Percentiles rank a stretch among this genome's conserved stretches.
phyloP scores from a whole-genome alignment of 2,329 filamentous ascomycete genomes.

The Paecilomyces dactylethromorphus region DNA sequence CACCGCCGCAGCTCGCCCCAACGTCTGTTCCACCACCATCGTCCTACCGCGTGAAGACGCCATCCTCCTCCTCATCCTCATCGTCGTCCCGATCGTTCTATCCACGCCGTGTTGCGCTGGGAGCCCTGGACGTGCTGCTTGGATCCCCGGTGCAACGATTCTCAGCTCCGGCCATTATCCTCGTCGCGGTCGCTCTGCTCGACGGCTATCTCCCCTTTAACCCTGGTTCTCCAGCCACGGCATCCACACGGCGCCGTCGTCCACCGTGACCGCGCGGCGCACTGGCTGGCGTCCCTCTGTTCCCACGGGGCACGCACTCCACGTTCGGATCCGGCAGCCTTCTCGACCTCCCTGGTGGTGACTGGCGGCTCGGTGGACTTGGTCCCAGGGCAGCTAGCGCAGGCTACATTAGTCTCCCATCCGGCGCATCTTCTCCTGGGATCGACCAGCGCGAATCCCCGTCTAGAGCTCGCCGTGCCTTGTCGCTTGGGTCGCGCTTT shows the following conservation, averaged over 20 bases:
- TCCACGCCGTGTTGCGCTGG: no score
- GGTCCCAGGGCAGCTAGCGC: background rate
- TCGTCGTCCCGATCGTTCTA: background rate
- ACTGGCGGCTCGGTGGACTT: background rate
- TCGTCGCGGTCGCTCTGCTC: background rate
- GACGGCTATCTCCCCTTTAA: background rate
- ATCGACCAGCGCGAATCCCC: background rate
- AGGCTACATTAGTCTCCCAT: background rate
- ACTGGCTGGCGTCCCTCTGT: background rate
- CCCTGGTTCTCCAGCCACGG: background rate
- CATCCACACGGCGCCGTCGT: background rate
- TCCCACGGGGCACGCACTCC: slow-evolving; percentile 3
- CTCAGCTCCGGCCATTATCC: no score
- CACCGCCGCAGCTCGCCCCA: background rate
- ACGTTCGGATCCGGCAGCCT: background rate
- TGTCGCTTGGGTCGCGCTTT: slow-evolving; percentile 1
- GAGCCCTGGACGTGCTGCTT: no score
- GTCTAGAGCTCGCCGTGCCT: slow-evolving; percentile 1
- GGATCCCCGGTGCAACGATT: no score
- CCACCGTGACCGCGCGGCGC: background rate
- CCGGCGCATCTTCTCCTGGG: background rate
- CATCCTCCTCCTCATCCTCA: background rate
- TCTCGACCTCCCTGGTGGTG: background rate
- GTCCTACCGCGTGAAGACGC: no score
- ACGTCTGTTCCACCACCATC: background rate